Evolutionary conservation across 306 rosid genomes (phyloP).

Genomic region (Senna siamea): DNA sequence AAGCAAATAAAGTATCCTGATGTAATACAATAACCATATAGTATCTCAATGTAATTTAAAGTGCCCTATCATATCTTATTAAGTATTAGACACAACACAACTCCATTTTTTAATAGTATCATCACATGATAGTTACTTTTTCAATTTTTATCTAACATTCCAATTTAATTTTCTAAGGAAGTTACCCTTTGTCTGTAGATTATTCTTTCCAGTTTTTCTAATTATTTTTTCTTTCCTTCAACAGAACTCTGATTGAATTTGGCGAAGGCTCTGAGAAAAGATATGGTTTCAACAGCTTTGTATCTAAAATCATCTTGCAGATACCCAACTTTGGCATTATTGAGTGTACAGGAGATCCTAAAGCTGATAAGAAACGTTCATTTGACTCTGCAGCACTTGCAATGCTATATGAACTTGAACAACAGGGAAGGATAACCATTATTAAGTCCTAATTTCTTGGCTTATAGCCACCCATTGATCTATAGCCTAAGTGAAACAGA

Average conservation of each 20-base stretch:
- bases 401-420: slow-evolving; percentile 62
- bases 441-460: slow-evolving; percentile 1
- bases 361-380: slow-evolving; percentile 71
- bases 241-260: slow-evolving; percentile 49
- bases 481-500: neutral
- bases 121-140: neutral
- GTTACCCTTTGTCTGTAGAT: neutral
- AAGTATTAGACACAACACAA: no score
- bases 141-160: neutral
- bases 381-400: slow-evolving; percentile 58
- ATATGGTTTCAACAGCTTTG: slow-evolving; percentile 53
- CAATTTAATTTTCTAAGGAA: neutral
- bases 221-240: slow-evolving; percentile 4
- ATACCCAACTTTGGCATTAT: slow-evolving; percentile 58
- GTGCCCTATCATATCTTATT: neutral
- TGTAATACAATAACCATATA: neutral
- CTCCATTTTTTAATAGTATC: neutral
- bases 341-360: slow-evolving; percentile 64
- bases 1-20: no score
- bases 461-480: neutral
- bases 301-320: slow-evolving; percentile 50
- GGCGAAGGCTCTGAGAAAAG: slow-evolving; percentile 51
- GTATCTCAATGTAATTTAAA: neutral
- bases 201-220: neutral
- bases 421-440: slow-evolving; percentile 45